Conservation (phyloP, 768 basidiomycete species). For the Cystofilobasidium macerans region DNA sequence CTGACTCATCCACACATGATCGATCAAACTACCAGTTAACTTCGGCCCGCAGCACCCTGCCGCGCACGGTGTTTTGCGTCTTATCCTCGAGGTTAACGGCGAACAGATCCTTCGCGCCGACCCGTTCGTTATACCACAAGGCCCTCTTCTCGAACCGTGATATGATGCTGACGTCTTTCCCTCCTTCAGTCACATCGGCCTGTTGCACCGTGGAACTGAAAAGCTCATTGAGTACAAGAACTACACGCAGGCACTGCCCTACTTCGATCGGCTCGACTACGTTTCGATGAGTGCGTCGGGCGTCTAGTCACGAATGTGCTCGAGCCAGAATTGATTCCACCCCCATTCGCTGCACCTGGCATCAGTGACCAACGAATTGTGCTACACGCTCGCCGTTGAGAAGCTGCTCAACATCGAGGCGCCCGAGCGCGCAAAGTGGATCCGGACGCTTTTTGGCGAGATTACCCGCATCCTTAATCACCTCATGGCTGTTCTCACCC, state of each 20-base stretch:
- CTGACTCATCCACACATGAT: too few species aligned
- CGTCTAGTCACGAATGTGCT: background rate
- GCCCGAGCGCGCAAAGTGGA: slow-evolving; percentile 96
- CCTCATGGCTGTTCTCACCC: slow-evolving; percentile 87
- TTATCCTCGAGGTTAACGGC: slow-evolving; percentile 95
- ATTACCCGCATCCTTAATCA: slow-evolving; percentile 93
- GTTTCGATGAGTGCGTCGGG: slow-evolving; percentile 85
- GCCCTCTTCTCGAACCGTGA: too few species aligned
- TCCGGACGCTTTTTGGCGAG: slow-evolving; percentile 91
- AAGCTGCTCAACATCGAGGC: slow-evolving; percentile 95
- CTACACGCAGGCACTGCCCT: slow-evolving; percentile 91
- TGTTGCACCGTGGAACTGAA: slow-evolving; percentile 94
- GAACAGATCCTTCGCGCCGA: slow-evolving; percentile 46
- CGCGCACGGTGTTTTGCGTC: slow-evolving; percentile 91
- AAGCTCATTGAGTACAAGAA: slow-evolving; percentile 99
- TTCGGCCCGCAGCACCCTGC: slow-evolving; percentile 98
- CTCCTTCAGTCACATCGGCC: slow-evolving; percentile 65
- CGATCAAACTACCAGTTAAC: too few species aligned
- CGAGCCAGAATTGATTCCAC: background rate
- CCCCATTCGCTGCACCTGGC: background rate
- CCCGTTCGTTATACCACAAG: slow-evolving; percentile 23
- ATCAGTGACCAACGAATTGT: slow-evolving; percentile 97
- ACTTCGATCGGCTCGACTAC: slow-evolving; percentile 98
- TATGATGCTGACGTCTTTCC: too few species aligned
- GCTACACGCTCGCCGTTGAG: slow-evolving; percentile 94